Conservation (phyloP, 495 filamentous ascomycete species). For the Evansstolkia leycettana region DNA sequence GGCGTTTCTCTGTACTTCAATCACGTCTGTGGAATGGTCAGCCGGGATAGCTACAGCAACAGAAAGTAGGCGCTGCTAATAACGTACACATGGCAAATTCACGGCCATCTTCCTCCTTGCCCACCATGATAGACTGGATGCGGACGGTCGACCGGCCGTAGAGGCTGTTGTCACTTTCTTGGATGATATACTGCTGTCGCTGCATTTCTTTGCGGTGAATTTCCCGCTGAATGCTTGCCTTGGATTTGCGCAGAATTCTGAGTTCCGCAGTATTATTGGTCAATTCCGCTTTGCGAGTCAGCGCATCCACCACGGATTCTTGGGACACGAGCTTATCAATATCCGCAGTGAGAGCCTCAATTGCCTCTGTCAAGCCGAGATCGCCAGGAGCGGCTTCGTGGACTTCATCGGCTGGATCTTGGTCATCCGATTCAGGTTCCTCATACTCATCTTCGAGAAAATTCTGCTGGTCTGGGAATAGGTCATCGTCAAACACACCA, state of each 20-base stretch:
- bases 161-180: conserved; percentile 95
- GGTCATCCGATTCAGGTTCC: conserved; percentile 48
- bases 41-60: conserved; percentile 1
- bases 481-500: conserved; percentile 88
- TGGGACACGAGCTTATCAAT: conserved; percentile 84
- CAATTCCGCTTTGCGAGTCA: conserved; percentile 87
- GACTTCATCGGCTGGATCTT: conserved; percentile 65
- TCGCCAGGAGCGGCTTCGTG: conserved; percentile 94
- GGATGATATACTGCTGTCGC: conserved; percentile 90
- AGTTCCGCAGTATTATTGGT: conserved; percentile 94
- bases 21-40: conserved; percentile 43
- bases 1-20: conserved; percentile 81
- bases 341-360: conserved; percentile 68
- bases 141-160: conserved; percentile 81
- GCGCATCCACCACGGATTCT: conserved; percentile 80
- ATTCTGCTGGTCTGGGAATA: conserved; percentile 84
- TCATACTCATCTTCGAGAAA: conserved; percentile 78
- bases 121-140: conserved; percentile 87
- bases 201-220: conserved; percentile 91
- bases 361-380: conserved; percentile 85
- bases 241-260: conserved; percentile 86
- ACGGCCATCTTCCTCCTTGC: conserved; percentile 80
- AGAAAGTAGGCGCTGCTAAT: neutral
- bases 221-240: conserved; percentile 82
- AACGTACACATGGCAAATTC: conserved; percentile 77